Evolutionary conservation across 805 yeast genomes (phyloP), one percentile per base, ranked within the genome.

Genomic region (Wickerhamiella qilinensis): DNA sequence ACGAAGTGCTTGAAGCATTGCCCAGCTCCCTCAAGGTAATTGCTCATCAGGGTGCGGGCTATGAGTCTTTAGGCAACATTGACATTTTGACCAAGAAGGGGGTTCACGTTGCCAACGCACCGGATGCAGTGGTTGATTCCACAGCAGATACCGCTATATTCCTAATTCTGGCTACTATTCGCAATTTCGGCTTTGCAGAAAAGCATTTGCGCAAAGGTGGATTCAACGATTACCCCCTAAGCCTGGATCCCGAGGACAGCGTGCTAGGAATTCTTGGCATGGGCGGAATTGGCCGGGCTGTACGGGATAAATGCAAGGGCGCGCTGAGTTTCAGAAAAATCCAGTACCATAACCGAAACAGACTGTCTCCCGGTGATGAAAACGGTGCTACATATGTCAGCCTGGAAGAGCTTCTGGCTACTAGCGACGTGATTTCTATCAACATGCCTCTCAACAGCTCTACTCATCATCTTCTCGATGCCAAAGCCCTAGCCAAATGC

Each of bases 281-380:
- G 65, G 80, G 80, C 5, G 77, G 77, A 6, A 71, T 73, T 53
- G 80, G 79, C 37, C 61, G 71, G 21, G 67, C 70, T 9, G 62
- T 72, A 40, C 65, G 73, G 27, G 71, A 69, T 50, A 62, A 75
- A 46, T 59, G 65, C 40, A 42, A 43, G 38, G 70, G 68, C 2
- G 46, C 48, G 2, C 67, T 73, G 49, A 71, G 71, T 3, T 68
- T 71, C 49, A 63, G 54, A 35, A 63, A 64, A 51, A 60, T 71
- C 45, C 50, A 67, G 37, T 74, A 74, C 57, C 58, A 71, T 56
- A 73, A 73, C 57, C 62, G 79, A 34, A 50, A 53, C 29, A 62
- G 63, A 33, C 60, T 71, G 39, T 39, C 61, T 9, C 58, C 67
- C 0, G 75, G 68, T 20, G 53, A 66, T 38, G 79, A 71, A 52